These are phyloP conservation scores for Eucalyptus sp. DNA, from an alignment of 345 rosid species.

Conservation along the genomic window DNA sequence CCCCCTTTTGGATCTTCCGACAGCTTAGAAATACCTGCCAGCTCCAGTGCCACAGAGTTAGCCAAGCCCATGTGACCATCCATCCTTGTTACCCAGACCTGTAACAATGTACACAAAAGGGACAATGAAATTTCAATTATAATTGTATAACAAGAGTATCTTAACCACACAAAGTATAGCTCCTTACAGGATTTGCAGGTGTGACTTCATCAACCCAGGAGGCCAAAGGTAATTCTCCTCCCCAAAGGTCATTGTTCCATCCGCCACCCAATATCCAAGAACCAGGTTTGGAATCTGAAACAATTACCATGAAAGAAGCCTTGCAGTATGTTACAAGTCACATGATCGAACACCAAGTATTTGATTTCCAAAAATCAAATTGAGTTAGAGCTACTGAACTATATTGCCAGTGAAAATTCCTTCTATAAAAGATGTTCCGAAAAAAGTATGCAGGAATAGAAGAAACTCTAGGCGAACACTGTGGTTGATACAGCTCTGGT, in stretches of 20 bases:
- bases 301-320: neutral
- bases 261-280: conserved; percentile 90
- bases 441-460: neutral
- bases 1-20: conserved; percentile 72
- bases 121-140: neutral
- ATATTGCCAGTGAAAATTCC: neutral
- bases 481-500: neutral
- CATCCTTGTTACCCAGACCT: conserved; percentile 87
- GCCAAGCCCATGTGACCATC: conserved; percentile 96
- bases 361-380: neutral
- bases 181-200: conserved; percentile 60
- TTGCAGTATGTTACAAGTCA: neutral
- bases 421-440: neutral
- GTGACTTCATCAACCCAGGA: conserved; percentile 84
- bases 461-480: neutral
- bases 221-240: conserved; percentile 74
- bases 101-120: neutral
- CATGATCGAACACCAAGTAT: neutral
- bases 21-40: conserved; percentile 46
- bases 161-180: neutral
- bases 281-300: conserved; percentile 44
- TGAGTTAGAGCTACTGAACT: neutral
- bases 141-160: neutral
- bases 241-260: conserved; percentile 98
- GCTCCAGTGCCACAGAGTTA: conserved; percentile 57